Evolutionary conservation across 352 stramenopile species (phyloP).

Genomic region (Pythium folliculosum): DNA sequence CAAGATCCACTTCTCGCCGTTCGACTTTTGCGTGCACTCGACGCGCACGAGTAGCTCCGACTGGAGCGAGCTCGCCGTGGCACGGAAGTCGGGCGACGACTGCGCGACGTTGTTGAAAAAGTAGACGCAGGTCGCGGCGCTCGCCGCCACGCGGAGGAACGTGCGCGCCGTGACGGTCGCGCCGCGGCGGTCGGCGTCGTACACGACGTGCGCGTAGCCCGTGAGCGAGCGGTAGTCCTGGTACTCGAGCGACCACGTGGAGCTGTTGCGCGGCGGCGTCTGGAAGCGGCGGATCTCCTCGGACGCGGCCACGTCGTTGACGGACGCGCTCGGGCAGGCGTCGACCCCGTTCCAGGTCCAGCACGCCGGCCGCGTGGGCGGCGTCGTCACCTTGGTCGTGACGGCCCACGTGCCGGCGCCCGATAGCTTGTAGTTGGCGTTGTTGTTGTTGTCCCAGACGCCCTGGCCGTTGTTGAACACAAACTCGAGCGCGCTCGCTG

Average conservation of each 20-base stretch:
- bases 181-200: constrained; percentile 32
- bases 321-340: constrained; percentile 3
- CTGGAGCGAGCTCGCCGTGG: constrained; percentile 30
- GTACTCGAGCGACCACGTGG: constrained; percentile 33
- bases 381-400: constrained; percentile 6
- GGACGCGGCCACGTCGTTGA: constrained; percentile 14
- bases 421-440: constrained; percentile 44
- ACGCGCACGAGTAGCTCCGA: constrained; percentile 38
- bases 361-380: constrained; percentile 26
- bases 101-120: constrained; percentile 35
- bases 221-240: constrained; percentile 44
- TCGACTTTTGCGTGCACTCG: constrained; percentile 34
- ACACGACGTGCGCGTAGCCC: constrained; percentile 49
- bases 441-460: constrained; percentile 48
- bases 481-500: constrained; percentile 36
- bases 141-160: constrained; percentile 33
- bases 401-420: constrained; percentile 27
- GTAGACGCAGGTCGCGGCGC: constrained; percentile 43
- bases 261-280: constrained; percentile 44
- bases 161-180: constrained; percentile 48
- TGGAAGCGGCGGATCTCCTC: constrained; percentile 46
- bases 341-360: constrained; percentile 20
- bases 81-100: constrained; percentile 27
- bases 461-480: constrained; percentile 49
- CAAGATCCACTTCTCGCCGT: constrained; percentile 35